Evolutionary conservation across 2,329 filamentous ascomycete genomes (phyloP).

Genomic region (Pseudocercospora pini-densiflorae): DNA sequence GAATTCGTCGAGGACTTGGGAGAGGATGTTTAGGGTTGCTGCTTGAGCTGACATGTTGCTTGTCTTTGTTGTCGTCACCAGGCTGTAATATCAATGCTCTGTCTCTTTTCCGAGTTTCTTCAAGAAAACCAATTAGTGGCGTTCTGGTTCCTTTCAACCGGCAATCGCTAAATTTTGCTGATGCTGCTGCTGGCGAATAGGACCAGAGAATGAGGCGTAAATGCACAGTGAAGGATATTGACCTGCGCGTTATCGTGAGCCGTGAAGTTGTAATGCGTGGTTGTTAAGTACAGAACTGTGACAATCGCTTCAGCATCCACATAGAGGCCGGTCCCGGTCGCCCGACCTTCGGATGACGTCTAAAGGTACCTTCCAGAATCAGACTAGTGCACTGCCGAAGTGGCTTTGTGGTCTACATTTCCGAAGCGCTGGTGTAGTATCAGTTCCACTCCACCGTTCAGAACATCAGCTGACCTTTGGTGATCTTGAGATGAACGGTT

Average conservation of each 20-base stretch:
- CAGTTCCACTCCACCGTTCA: too few species aligned
- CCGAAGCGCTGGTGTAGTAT: too few species aligned
- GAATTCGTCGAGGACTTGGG: constrained; percentile 27
- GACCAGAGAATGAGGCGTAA: not conserved
- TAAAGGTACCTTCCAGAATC: constrained; percentile 1
- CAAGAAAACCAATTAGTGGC: not conserved
- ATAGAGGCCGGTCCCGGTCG: not conserved
- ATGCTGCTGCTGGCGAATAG: not conserved
- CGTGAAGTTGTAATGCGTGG: not conserved
- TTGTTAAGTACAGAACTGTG: not conserved
- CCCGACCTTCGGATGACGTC: constrained; percentile 4
- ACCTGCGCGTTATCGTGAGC: not conserved
- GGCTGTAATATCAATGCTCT: not conserved
- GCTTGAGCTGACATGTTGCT: constrained; percentile 12
- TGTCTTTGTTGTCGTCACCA: not conserved
- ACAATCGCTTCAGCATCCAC: not conserved
- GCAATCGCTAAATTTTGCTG: not conserved
- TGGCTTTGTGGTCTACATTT: too few species aligned
- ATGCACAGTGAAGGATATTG: not conserved
- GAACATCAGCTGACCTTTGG: too few species aligned
- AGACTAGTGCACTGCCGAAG: not conserved
- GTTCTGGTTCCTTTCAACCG: not conserved
- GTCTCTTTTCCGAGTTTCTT: not conserved
- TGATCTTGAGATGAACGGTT: too few species aligned
- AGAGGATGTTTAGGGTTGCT: constrained; percentile 23